Percentiles rank a stretch among this genome's conserved stretches.
Conservation (phyloP, 2,329 filamentous ascomycete species). For the Bipolaris zeicola region DNA sequence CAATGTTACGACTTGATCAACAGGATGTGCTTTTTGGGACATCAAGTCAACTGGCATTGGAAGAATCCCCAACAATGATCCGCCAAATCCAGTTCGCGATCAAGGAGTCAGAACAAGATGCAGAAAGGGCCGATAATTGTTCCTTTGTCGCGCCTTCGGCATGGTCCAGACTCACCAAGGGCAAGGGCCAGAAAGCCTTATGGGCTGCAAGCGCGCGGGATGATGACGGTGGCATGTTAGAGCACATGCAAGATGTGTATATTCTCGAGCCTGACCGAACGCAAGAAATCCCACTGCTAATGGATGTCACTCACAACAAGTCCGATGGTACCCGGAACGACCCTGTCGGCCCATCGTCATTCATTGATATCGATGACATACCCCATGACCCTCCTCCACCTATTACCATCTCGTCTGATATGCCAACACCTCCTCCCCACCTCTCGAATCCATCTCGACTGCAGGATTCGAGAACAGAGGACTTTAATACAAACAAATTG, state of each 20-base stretch:
- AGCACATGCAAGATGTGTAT: conserved; percentile 33
- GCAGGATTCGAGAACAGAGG: background rate
- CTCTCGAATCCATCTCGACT: background rate
- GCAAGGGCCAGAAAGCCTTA: conserved; percentile 31
- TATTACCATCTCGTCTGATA: conserved; percentile 31
- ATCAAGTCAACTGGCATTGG: conserved; percentile 48
- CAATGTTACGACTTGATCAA: conserved; percentile 29
- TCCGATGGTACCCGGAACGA: background rate
- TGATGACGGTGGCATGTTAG: conserved; percentile 36
- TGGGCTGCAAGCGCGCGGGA: conserved; percentile 46
- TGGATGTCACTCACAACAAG: conserved; percentile 24
- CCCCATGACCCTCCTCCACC: conserved; percentile 5
- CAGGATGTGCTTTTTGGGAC: conserved; percentile 50
- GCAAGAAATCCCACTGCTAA: conserved; percentile 37
- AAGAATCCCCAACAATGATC: conserved; percentile 46
- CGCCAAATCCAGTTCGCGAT: conserved; percentile 45
- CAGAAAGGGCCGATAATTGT: background rate
- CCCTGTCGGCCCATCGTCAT: background rate
- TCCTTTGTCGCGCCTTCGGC: conserved; percentile 1
- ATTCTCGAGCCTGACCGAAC: conserved; percentile 41
- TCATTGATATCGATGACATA: conserved; percentile 32
- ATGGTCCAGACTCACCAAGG: conserved; percentile 27
- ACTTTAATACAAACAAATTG: background rate
- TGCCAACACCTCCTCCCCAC: conserved; percentile 21
- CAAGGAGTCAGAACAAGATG: conserved; percentile 41